Evolutionary conservation across 1,139 yeast genomes (phyloP).

Genomic region (Barnettozyma hawaiiensis): DNA sequence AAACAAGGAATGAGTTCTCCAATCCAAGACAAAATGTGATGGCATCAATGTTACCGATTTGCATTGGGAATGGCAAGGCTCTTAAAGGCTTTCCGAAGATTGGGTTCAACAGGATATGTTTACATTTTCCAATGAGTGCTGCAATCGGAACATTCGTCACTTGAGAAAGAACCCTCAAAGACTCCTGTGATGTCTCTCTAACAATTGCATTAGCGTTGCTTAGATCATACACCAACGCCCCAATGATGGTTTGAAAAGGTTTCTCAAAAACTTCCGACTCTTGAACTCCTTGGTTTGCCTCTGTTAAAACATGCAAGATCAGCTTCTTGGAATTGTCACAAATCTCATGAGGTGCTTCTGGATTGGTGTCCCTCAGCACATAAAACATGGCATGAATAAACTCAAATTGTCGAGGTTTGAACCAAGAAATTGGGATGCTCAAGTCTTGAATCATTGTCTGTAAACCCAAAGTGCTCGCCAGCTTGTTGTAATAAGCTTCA

Average conservation of each 20-base stretch:
- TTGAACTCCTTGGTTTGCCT: constrained; percentile 56
- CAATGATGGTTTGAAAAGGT: constrained; percentile 78
- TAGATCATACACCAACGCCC: constrained; percentile 84
- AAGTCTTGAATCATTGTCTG: constrained; percentile 65
- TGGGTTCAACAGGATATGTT: constrained; percentile 78
- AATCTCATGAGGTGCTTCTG: constrained; percentile 80
- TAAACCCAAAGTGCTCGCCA: constrained; percentile 87
- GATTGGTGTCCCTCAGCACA: constrained; percentile 85
- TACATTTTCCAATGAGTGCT: constrained; percentile 75
- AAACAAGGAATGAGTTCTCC: constrained; percentile 75
- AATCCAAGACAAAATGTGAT: constrained; percentile 82
- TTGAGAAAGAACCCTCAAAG: constrained; percentile 62
- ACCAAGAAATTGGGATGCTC: constrained; percentile 64
- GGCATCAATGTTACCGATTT: constrained; percentile 96
- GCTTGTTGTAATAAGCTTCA: constrained; percentile 75
- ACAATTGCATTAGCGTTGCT: constrained; percentile 85
- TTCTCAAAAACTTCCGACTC: constrained; percentile 58
- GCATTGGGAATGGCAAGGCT: constrained; percentile 97
- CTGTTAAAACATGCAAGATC: constrained; percentile 55
- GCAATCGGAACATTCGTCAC: constrained; percentile 66
- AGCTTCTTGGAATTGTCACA: constrained; percentile 65
- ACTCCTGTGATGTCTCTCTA: constrained; percentile 73
- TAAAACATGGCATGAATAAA: constrained; percentile 81
- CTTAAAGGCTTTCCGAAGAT: constrained; percentile 95
- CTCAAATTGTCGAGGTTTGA: constrained; percentile 74